Conservation (phyloP, 306 rosid species). For the Cucurbita moschata region DNA sequence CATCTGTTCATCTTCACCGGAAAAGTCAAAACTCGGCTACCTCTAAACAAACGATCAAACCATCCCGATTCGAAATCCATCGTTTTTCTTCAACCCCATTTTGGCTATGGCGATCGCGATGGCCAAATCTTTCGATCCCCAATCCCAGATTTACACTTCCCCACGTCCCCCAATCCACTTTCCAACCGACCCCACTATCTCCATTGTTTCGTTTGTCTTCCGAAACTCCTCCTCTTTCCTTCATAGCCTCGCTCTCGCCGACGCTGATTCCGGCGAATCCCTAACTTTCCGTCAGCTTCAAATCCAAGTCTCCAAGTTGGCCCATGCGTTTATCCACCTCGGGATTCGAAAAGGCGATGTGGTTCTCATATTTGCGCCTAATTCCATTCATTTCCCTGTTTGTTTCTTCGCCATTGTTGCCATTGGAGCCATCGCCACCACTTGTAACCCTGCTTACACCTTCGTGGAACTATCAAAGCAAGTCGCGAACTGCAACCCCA, state of each 20-base stretch:
- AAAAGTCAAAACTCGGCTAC: neutral
- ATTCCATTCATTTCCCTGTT: constrained; percentile 43
- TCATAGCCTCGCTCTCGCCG: constrained; percentile 18
- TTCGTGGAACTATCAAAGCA: constrained; percentile 16
- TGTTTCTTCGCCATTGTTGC: constrained; percentile 43
- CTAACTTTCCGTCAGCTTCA: constrained; percentile 28
- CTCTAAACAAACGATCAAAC: too few species aligned
- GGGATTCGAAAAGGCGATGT: constrained; percentile 16
- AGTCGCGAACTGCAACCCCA: constrained; percentile 24
- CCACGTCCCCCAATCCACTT: constrained; percentile 23
- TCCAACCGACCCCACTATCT: constrained; percentile 25
- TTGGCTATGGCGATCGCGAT: constrained; percentile 13
- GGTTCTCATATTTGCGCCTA: constrained; percentile 52
- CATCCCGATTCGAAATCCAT: too few species aligned
- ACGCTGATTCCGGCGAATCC: constrained; percentile 16
- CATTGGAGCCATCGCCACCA: constrained; percentile 56
- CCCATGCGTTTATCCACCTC: constrained; percentile 7
- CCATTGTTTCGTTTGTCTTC: constrained; percentile 38
- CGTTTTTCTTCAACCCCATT: neutral
- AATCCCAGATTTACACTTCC: constrained; percentile 21
- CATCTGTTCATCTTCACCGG: neutral
- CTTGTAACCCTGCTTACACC: constrained; percentile 58
- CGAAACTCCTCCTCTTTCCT: constrained; percentile 13
- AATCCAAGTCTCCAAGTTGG: constrained; percentile 13
- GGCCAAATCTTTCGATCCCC: constrained; percentile 16